phyloP scores from a whole-genome alignment of 2,329 filamentous ascomycete species.

The Emergomyces pasteurianus region DNA sequence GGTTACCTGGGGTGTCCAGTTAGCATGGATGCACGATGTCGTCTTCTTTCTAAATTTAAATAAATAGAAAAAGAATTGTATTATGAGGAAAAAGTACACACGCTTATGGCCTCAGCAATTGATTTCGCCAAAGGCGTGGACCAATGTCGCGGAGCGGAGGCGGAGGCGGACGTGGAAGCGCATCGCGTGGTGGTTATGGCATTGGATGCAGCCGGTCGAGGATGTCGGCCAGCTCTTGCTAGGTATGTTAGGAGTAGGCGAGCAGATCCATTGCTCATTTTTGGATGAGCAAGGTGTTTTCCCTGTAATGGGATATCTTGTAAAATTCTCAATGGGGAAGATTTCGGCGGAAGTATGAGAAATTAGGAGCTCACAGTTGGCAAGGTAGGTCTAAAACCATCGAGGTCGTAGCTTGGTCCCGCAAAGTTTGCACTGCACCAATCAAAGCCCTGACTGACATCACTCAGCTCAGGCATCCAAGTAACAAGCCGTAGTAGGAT shows the following conservation, averaged over 20 bases:
- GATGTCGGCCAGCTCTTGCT: conserved; percentile 8
- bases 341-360: background rate
- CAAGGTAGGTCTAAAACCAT: background rate
- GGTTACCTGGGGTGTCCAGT: conserved; percentile 47
- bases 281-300: conserved; percentile 6
- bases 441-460: too few species aligned
- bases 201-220: conserved; percentile 9
- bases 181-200: conserved; percentile 16
- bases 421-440: background rate
- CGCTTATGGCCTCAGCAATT: conserved; percentile 74
- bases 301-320: background rate
- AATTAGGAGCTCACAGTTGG: background rate
- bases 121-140: conserved; percentile 86
- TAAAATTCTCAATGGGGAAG: background rate
- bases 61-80: background rate
- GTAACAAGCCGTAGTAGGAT: too few species aligned
- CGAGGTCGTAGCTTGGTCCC: too few species aligned
- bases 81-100: conserved; percentile 31
- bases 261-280: conserved; percentile 13
- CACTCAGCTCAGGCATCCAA: too few species aligned
- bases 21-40: background rate
- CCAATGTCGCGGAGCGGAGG: conserved; percentile 50
- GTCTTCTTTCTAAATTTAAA: background rate
- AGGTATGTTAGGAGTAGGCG: conserved; percentile 10
- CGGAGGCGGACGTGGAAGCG: conserved; percentile 19